Conservation (phyloP, 176 grass and related monocot species). For the Phragmites australis region DNA sequence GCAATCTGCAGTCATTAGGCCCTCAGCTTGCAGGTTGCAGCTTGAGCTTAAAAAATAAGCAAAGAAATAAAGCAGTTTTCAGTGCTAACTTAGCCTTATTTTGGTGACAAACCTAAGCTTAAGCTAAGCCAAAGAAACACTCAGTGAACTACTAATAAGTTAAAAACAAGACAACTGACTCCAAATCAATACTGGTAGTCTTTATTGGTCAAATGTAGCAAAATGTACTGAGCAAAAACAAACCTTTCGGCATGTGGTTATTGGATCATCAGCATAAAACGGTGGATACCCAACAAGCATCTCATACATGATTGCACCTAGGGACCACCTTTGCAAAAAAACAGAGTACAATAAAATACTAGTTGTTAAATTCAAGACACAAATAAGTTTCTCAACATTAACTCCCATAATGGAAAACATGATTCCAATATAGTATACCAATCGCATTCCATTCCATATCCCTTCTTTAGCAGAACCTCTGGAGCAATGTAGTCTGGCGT, state of each 20-base stretch:
- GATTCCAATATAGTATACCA: slow-evolving; percentile 53
- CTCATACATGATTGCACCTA: slow-evolving; percentile 98
- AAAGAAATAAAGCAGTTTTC: neutral
- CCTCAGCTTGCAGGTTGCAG: neutral
- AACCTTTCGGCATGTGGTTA: slow-evolving; percentile 97
- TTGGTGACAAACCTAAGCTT: slow-evolving; percentile 19
- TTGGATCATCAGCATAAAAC: slow-evolving; percentile 93
- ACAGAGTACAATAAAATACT: slow-evolving; percentile 15
- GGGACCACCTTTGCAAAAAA: slow-evolving; percentile 77
- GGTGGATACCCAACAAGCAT: slow-evolving; percentile 98
- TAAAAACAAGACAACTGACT: slow-evolving; percentile 17
- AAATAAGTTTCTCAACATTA: slow-evolving; percentile 14
- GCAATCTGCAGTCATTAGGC: slow-evolving; percentile 2
- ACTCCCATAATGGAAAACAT: neutral
- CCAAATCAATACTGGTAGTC: neutral
- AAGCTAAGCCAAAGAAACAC: slow-evolving; percentile 31
- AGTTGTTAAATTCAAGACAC: slow-evolving; percentile 15
- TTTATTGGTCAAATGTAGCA: slow-evolving; percentile 12
- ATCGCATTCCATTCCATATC: slow-evolving; percentile 99
- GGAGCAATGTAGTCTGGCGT: slow-evolving; percentile 99
- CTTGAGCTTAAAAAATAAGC: neutral
- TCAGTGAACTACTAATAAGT: neutral
- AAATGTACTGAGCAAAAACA: slow-evolving; percentile 18
- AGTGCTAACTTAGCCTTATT: neutral
- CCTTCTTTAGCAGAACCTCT: slow-evolving; percentile 97